Base-by-base conservation (phyloP, 768 basidiomycete genomes). In the Kwoniella bestiolae region DNA sequence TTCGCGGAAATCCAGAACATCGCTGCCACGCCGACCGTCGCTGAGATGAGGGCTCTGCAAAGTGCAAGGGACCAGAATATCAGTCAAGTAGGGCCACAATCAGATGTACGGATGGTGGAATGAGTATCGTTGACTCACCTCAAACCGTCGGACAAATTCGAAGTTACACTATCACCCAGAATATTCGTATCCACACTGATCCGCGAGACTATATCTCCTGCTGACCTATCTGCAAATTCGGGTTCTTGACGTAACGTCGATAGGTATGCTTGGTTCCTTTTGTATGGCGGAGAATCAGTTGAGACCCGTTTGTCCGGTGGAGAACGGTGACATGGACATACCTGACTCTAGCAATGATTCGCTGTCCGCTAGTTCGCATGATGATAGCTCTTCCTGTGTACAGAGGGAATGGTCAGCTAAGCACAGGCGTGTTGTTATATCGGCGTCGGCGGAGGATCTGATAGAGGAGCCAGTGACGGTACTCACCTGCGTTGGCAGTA, bases 11-110 rank as follows among this genome's bases (percentile, higher is more conserved):
- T 86, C 81, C 90, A 94, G 72, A 97, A 88, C 95, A 97, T 99
- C 45, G 92, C 91, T 50, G 90, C 92, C 68, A 97, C 93, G 57
- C 95, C 95, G 70, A 93, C 94, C n/a, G 90, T 87, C 32, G 93
- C 91, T 85, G 95, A 94, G 34, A 97, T 91, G 34, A 93, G 79
- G 0, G 94, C 91, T 51, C 92, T 89, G 46, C 88, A 82, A 9
- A 21, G n/a, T n/a, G n/a, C n/a, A n/a, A n/a, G n/a, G n/a, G n/a
- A n/a, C n/a, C n/a, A n/a, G n/a, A n/a, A n/a, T n/a, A n/a, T n/a
- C n/a, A n/a, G n/a, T n/a, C n/a, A n/a, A n/a, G n/a, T n/a, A n/a
- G n/a, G n/a, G n/a, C n/a, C n/a, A n/a, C n/a, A n/a, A n/a, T n/a
- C n/a, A n/a, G n/a, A n/a, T n/a, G n/a, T n/a, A n/a, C n/a, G n/a